Base-by-base conservation (phyloP, 306 rosid species). In the Parietaria judaica region DNA sequence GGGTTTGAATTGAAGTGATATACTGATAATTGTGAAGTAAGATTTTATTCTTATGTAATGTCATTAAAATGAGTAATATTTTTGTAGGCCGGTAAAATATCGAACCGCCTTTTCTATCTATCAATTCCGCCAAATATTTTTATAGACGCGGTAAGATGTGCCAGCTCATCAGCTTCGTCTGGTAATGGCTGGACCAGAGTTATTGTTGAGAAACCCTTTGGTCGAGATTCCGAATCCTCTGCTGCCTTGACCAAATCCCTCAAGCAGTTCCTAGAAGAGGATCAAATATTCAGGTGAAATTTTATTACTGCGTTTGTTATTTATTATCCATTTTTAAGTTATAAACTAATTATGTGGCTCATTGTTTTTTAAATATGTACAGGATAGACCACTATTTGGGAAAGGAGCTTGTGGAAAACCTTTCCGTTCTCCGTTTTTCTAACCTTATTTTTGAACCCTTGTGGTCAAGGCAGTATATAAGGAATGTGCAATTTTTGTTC, bases 191-290 rank as follows among this genome's bases (percentile, higher is more conserved):
- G 97, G 97, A 89, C 95, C 39, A 84, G 97, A 71, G 97, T 89
- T 79, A 89, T 89, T 78, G 97, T 89, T 49, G 97, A 89, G 77
- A 89, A 89, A 72, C 97, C 97, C 58, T 89, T 89, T 71, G 97
- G 97, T 47, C 95, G 92, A 37, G 95, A 86, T 84, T 86, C 97
- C 52, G 92, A 80, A 46, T 89, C 97, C 67, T 89, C 97, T 54
- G 97, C 97, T 56, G 85, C 97, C 69, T 82, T 89, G 78, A 89
- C 97, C 48, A 84, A 59, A 65, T 72, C 89, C 37, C 89, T 89
- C 51, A 89, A 89, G 73, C 84, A 84, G 74, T 82, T 86, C 73
- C 77, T 89, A 56, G 72, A 77, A 6, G 97, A 89, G 79, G 97
- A 89, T 69, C 97, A 89, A 75, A 89, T 89, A 70, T 89, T 89